A percentile compares a stretch with the other conserved stretches of the same genome.
Evolutionary conservation across 75 land plant species (phyloP).

Genomic region (Pseudotsuga menziesii): DNA sequence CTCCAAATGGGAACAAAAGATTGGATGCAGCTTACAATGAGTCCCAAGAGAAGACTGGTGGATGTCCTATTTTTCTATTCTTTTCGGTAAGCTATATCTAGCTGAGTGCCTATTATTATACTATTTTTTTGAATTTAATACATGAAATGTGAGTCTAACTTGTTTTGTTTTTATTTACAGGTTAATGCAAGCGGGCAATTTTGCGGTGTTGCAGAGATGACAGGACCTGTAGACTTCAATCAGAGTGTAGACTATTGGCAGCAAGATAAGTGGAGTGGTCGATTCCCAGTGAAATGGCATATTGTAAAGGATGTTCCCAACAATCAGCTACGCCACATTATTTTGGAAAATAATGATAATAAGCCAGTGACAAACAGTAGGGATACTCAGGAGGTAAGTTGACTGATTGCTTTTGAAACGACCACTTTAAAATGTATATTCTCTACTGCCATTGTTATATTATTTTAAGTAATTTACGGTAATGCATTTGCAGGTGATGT

Average conservation of each 20-base stretch:
- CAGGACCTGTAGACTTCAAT: slow-evolving; percentile 58
- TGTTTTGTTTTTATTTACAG: slow-evolving; percentile 20
- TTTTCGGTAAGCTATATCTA: slow-evolving; percentile 60
- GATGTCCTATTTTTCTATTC: slow-evolving; percentile 87
- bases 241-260: slow-evolving; percentile 70
- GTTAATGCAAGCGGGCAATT: slow-evolving; percentile 75
- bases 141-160: neutral
- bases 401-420: neutral
- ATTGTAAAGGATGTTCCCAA: slow-evolving; percentile 73
- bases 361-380: slow-evolving; percentile 68
- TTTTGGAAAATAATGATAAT: slow-evolving; percentile 65
- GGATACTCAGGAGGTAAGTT: slow-evolving; percentile 51
- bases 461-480: neutral
- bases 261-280: slow-evolving; percentile 75
- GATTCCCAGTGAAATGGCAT: slow-evolving; percentile 68
- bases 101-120: neutral
- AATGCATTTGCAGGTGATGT: slow-evolving; percentile 33
- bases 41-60: slow-evolving; percentile 49
- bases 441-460: neutral
- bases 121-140: neutral
- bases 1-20: slow-evolving; percentile 89
- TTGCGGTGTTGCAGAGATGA: slow-evolving; percentile 73
- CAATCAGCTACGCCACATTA: slow-evolving; percentile 58
- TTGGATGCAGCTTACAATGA: slow-evolving; percentile 78
- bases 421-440: neutral